Evolutionary conservation across 2,329 filamentous ascomycete species (phyloP).

Genomic region (Clarireedia monteithiana): DNA sequence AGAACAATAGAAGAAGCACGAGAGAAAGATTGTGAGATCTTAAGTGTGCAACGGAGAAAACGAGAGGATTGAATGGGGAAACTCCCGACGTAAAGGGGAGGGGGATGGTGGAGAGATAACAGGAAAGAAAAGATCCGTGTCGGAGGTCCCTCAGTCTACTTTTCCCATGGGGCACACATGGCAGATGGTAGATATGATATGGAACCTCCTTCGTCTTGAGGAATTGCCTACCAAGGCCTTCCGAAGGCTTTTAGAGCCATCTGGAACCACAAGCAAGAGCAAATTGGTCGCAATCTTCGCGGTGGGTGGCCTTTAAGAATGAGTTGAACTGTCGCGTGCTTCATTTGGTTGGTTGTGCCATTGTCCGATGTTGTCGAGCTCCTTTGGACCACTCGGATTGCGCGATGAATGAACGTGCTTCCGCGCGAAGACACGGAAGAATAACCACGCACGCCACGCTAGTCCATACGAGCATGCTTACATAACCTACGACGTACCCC

Average conservation of each 20-base stretch:
- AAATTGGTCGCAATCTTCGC: too few relatives aligned
- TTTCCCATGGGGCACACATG: not conserved
- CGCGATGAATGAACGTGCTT: too few relatives aligned
- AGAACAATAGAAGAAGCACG: not conserved
- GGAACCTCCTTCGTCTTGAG: not conserved
- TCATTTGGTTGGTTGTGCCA: conserved; percentile 9
- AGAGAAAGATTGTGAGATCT: not conserved
- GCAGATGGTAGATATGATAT: not conserved
- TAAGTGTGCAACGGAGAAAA: not conserved
- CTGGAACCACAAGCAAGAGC: too few relatives aligned
- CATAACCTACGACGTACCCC: too few relatives aligned
- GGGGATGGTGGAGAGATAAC: too few relatives aligned
- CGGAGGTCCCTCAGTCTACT: not conserved
- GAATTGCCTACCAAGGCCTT: not conserved
- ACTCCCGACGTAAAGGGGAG: too few relatives aligned
- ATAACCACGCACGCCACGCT: too few relatives aligned
- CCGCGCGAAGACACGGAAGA: too few relatives aligned
- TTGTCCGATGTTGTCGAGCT: not conserved
- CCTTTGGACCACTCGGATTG: too few relatives aligned
- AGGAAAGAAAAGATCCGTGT: not conserved
- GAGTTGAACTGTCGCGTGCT: conserved; percentile 8
- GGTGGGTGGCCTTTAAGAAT: not conserved
- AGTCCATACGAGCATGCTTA: too few relatives aligned
- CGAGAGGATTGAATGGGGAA: too few relatives aligned
- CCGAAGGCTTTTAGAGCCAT: too few relatives aligned